Conservation (phyloP, 1,284 basidiomycete genomes). For the Anthracocystis walkeri region DNA sequence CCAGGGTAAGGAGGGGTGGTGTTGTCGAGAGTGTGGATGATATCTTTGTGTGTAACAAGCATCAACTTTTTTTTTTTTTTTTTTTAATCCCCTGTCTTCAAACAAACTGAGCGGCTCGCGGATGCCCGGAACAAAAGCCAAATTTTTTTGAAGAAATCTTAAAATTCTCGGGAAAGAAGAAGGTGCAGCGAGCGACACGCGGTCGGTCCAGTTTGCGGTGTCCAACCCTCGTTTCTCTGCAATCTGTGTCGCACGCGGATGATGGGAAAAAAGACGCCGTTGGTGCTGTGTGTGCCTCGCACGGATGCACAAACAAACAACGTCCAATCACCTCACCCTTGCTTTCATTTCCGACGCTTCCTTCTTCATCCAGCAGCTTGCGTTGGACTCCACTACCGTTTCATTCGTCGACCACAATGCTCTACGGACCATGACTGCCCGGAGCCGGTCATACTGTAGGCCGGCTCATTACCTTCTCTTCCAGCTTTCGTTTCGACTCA, state of each 20-base stretch:
- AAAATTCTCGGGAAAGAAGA: neutral
- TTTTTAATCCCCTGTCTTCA: neutral
- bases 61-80: constrained; percentile 2
- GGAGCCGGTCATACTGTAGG: neutral
- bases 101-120: constrained; percentile 1
- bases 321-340: neutral
- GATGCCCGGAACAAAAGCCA: neutral
- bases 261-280: constrained; percentile 1
- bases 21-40: neutral
- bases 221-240: too few relatives aligned
- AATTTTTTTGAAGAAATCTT: neutral
- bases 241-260: too few relatives aligned
- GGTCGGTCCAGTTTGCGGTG: too few relatives aligned
- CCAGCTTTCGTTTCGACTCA: neutral
- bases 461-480: neutral
- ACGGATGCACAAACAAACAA: constrained; percentile 2
- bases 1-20: neutral
- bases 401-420: neutral
- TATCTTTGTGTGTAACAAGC: neutral
- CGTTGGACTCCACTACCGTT: too few relatives aligned
- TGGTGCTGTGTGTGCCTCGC: neutral
- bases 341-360: neutral
- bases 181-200: neutral
- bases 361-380: too few relatives aligned
- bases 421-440: neutral